phyloP scores from a whole-genome alignment of 2,329 filamentous ascomycete species.

The Aspergillus brunneoviolaceus region DNA sequence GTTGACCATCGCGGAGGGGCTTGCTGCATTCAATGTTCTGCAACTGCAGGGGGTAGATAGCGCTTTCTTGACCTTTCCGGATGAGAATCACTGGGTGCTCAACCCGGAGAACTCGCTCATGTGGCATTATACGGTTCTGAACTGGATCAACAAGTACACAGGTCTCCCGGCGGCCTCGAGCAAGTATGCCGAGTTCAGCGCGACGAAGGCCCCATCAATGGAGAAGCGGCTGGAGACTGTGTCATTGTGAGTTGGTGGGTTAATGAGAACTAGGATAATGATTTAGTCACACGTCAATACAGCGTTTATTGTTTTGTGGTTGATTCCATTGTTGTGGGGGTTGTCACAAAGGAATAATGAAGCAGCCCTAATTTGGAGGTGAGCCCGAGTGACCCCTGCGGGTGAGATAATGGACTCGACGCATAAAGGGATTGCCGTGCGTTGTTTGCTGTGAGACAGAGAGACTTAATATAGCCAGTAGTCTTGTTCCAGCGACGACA shows the following conservation, averaged over 20 bases:
- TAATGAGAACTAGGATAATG: not conserved
- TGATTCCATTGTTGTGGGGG: not conserved
- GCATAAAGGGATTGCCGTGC: not conserved
- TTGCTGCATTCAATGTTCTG: constrained; percentile 82
- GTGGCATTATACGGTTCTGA: constrained; percentile 84
- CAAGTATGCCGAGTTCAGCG: constrained; percentile 22
- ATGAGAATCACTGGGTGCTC: constrained; percentile 79
- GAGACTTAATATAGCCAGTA: not conserved
- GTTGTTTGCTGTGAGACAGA: not conserved
- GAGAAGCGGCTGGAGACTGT: constrained; percentile 21
- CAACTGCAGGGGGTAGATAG: constrained; percentile 74
- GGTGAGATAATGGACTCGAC: not conserved
- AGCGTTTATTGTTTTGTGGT: not conserved
- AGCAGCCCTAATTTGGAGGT: not conserved
- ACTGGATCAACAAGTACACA: constrained; percentile 66
- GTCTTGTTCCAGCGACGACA: not conserved
- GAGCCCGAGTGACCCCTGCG: not conserved
- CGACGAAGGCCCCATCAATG: constrained; percentile 7
- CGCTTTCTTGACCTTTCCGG: constrained; percentile 76
- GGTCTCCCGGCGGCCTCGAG: constrained; percentile 50
- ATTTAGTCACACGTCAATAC: not conserved
- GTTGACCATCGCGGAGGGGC: constrained; percentile 77
- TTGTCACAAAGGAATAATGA: not conserved
- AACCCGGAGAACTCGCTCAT: constrained; percentile 88
- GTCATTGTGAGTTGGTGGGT: constrained; percentile 18